Evolutionary conservation across 2,329 filamentous ascomycete species (phyloP).

Genomic region (Sporothrix brunneoviolacea): DNA sequence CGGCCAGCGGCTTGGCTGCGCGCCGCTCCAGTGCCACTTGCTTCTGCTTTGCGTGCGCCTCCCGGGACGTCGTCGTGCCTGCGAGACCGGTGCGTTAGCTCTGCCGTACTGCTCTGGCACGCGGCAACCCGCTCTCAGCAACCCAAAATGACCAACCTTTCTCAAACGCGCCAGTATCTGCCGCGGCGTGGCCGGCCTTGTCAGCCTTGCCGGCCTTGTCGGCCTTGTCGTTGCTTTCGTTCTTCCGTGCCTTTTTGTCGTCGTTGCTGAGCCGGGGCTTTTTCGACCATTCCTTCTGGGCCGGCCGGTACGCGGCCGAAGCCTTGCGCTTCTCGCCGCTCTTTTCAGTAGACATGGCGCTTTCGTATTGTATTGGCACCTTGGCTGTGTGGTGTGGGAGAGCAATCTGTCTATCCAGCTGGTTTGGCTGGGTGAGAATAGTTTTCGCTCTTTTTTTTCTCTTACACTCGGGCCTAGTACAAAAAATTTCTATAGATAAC

Average conservation of each 20-base stretch:
- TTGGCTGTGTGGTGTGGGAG: not conserved
- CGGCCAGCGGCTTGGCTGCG: conserved; percentile 85
- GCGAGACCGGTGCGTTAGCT: not conserved
- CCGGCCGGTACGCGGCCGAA: conserved; percentile 37
- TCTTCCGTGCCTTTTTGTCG: conserved; percentile 28
- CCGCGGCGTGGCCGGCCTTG: not conserved
- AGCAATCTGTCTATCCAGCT: too few species aligned
- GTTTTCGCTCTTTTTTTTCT: conserved; percentile 11
- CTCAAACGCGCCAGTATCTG: not conserved
- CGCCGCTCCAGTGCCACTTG: conserved; percentile 81
- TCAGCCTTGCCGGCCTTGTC: conserved; percentile 1
- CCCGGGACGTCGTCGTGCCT: conserved; percentile 53
- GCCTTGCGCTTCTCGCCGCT: conserved; percentile 53
- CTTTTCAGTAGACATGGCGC: conserved; percentile 43
- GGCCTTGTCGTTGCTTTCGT: conserved; percentile 20
- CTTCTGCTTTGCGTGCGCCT: conserved; percentile 91
- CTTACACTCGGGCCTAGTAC: not conserved
- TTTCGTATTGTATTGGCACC: not conserved
- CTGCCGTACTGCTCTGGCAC: too few species aligned
- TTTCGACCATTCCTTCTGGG: conserved; percentile 38
- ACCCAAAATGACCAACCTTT: conserved; percentile 1
- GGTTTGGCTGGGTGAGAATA: not conserved
- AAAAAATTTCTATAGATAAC: conserved; percentile 13
- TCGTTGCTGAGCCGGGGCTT: conserved; percentile 43
- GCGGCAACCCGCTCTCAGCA: too few species aligned